Base-by-base conservation (phyloP, 345 rosid genomes). In the Aegle marmelos region DNA sequence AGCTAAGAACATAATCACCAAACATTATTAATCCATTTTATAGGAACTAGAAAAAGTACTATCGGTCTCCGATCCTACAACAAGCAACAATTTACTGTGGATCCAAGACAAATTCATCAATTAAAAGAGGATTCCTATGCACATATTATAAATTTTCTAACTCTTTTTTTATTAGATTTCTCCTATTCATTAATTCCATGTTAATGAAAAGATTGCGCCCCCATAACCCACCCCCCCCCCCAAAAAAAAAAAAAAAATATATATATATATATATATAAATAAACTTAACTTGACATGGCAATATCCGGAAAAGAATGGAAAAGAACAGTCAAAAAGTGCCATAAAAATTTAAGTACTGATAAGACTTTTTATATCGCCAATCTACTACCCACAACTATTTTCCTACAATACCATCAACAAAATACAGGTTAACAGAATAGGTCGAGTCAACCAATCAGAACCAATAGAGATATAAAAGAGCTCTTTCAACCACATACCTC, bases 401-500 rank as follows among this genome's bases (percentile, higher is more conserved):
- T 39, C 25, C 3, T 24, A 14, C 1, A 19, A 62, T 5, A 5
- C 37, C 27, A 7, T 13, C 72, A 25, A 53, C 22, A 74, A 74
- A 62, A 45, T 5, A 25, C 22, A 21, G 13, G 24, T 28, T 37
- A 39, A 59, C 24, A 22, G 19, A 34, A 58, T 58, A 2, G n/a
- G 54, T 59, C 33, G 41, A 62, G 68, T 21, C 68, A 74, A 48
- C 27, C 70, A 74, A 62, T 45, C 39, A 45, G 37, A 28, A 63
- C 59, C 11, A 4, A 36, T 6, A 62, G 28, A 19, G 21, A 64
- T 22, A 24, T 16, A 11, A 41, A 74, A 31, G 5, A 37, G 39
- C 27, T 11, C 1, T 67, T 30, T 48, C 7, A 16, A 33, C n/a
- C 41, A 17, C 33, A 13, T 88, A 92, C 99, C 93, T 87, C 91